Base-by-base conservation (phyloP, 306 rosid species). In the barrel medic (Medicago truncatula) region DNA sequence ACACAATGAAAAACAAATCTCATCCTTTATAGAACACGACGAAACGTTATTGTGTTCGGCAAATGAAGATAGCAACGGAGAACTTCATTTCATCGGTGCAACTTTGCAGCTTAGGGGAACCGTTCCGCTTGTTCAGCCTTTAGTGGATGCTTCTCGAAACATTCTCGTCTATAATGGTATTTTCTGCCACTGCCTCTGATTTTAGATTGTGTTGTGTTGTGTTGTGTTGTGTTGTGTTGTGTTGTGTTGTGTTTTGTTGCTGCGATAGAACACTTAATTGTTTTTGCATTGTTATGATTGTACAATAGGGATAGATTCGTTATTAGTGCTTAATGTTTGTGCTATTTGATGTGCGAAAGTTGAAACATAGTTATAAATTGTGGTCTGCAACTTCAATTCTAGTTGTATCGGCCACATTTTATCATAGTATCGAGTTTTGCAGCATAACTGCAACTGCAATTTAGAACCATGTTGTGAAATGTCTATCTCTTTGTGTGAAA, bases 71-170 rank as follows among this genome's bases (percentile, higher is more conserved):
- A 58, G 68, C 73, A 61, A 50, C 54, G 76, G 75, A 18, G 73
- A 49, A 64, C 85, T 93, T 62, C 80, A 73, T 66, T 89, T 95
- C 79, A 43, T 95, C 16, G 98, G 97, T 25, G 87, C 98, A 18
- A 87, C 91, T 61, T 83, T 95, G 75, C 97, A 95, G 83, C 96
- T 92, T 36, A 80, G 98, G 72, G 98, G 98, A 65, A 69, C 75
- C 23, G 65, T 40, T 59, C 89, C 88, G 6, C 81, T 90, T 38
- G 74, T 87, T 84, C 98, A 95, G 89, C 98, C 98, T 10, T 70
- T 92, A 62, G 68, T 83, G 6, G 97, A 95, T 83, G 70, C 72
- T 2, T 78, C 71, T 14, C 63, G 85, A 81, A 95, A 95, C 77
- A 54, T 95, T 78, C 90, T 95, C 23, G 86, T 90, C 28, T 95